Evolutionary conservation across 1,284 basidiomycete genomes (phyloP), one percentile per base, ranked within the genome.

Genomic region (Heterobasidion irregulare): DNA sequence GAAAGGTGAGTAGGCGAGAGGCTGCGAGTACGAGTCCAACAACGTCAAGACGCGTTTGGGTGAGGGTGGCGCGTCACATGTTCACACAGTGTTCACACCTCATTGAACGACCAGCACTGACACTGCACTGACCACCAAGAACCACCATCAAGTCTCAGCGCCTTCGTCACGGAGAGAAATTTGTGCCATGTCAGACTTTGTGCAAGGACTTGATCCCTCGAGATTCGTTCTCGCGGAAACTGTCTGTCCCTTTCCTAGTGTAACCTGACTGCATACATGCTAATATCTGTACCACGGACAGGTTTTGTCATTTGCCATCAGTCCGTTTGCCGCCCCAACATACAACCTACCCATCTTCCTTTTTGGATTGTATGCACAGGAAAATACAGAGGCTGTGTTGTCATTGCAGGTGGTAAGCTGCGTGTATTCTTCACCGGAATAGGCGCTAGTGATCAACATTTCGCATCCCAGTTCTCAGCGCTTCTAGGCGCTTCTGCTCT

Each of bases 321-420:
- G 79, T 59, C 75, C 82, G 3, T 87, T 83, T 65, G 63, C 71
- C 1, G 70, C 81, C 1, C 86, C 89, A 2, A 65, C 73, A 2
- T 91, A 91, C 66, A 91, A 91, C 59, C 69, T 83, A 6, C 82
- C 89, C 13, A 74, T 92, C 52, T 85, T 89, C 60, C 75, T 92
- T 18, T 91, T 90, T 60, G 89, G 89, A 0, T 68, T 75, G 2
- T 83, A 88, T 66, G 81, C 77, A 0, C 82, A 86, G 61, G 89
- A 91, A 64, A 80, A 75, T 56, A 68, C 74, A 9, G 87, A 89
- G 54, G 79, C 80, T 1, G 63, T 74, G 8, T 79, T 83, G 60
- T 83, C 86, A 3, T 65, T 89, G 60, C 82, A 83, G 65, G 73
- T 75, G 54, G 89, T 88, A 63, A 55, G 78, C 58, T 12, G 18